phyloP scores from a whole-genome alignment of 192 early-diverging fungal genomes.

The Gryganskiella cystojenkinii region DNA sequence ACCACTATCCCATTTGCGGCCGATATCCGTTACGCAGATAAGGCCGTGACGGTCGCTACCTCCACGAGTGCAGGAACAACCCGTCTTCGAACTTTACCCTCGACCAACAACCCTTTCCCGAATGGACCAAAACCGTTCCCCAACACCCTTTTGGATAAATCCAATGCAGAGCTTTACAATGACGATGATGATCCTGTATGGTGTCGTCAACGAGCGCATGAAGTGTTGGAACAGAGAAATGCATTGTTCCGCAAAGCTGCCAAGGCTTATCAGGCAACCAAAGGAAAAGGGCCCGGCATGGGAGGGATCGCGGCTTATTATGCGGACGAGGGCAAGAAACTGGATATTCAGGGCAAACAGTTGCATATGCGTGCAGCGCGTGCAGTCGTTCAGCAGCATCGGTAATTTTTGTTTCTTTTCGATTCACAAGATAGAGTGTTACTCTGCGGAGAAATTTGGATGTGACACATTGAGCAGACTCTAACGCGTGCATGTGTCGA shows the following conservation, averaged over 20 bases:
- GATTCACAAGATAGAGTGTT: slow-evolving; percentile 7
- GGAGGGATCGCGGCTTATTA: slow-evolving; percentile 63
- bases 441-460: no score
- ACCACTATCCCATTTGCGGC: slow-evolving; percentile 25
- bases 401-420: slow-evolving; percentile 15
- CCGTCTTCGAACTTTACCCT: slow-evolving; percentile 28
- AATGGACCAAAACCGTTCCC: slow-evolving; percentile 20
- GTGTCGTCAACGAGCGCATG: slow-evolving; percentile 57
- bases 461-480: no score
- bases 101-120: slow-evolving; percentile 27
- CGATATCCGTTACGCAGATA: slow-evolving; percentile 25
- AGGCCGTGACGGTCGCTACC: slow-evolving; percentile 7
- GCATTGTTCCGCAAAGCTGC: slow-evolving; percentile 62
- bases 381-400: slow-evolving; percentile 55
- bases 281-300: slow-evolving; percentile 53
- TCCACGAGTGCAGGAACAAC: slow-evolving; percentile 3
- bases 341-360: slow-evolving; percentile 56
- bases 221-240: slow-evolving; percentile 53
- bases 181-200: slow-evolving; percentile 59
- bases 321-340: slow-evolving; percentile 58
- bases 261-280: slow-evolving; percentile 48
- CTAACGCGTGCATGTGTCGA: no score
- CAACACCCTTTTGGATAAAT: slow-evolving; percentile 47
- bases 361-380: slow-evolving; percentile 68
- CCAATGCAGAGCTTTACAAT: slow-evolving; percentile 47